These are phyloP conservation scores for Talaromyces funiculosus DNA, from an alignment of 2,329 filamentous ascomycete species.

Conservation along the genomic window DNA sequence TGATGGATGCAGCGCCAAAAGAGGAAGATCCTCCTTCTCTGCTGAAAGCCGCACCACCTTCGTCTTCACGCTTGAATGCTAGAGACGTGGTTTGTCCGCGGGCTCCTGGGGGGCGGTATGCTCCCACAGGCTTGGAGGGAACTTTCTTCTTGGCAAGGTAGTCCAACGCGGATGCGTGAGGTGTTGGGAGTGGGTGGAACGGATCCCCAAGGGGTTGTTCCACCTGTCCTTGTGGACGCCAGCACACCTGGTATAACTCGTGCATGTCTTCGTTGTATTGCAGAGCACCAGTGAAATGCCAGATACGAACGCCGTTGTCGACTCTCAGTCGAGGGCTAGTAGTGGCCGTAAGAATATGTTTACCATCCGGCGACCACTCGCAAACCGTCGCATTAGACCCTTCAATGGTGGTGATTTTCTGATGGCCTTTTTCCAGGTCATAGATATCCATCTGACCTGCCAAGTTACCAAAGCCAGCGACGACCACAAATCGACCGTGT, in stretches of 20 bases:
- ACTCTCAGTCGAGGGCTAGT: constrained; percentile 92
- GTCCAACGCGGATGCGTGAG: constrained; percentile 74
- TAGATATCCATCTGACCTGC: constrained; percentile 97
- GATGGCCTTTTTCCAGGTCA: constrained; percentile 88
- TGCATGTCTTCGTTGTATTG: constrained; percentile 96
- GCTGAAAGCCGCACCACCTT: constrained; percentile 83
- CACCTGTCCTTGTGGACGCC: constrained; percentile 68
- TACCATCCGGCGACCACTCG: constrained; percentile 94
- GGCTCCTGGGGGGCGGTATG: constrained; percentile 90
- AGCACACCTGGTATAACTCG: constrained; percentile 85
- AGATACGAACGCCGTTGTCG: constrained; percentile 92
- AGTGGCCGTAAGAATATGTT: constrained; percentile 94
- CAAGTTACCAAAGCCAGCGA: constrained; percentile 95
- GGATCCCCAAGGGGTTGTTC: constrained; percentile 63
- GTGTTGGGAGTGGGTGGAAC: constrained; percentile 65
- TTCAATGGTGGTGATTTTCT: constrained; percentile 89
- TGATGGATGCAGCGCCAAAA: constrained; percentile 52
- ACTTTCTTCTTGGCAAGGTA: constrained; percentile 87
- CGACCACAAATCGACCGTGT: constrained; percentile 83
- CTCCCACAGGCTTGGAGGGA: constrained; percentile 92
- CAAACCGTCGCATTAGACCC: constrained; percentile 94
- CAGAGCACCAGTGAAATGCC: constrained; percentile 80
- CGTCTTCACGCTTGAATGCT: constrained; percentile 95
- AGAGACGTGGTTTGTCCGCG: constrained; percentile 82
- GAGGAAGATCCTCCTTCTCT: constrained; percentile 67